Evolutionary conservation across 768 basidiomycete genomes (phyloP), one percentile per base, ranked within the genome.

Genomic region (Crepidotus variabilis): DNA sequence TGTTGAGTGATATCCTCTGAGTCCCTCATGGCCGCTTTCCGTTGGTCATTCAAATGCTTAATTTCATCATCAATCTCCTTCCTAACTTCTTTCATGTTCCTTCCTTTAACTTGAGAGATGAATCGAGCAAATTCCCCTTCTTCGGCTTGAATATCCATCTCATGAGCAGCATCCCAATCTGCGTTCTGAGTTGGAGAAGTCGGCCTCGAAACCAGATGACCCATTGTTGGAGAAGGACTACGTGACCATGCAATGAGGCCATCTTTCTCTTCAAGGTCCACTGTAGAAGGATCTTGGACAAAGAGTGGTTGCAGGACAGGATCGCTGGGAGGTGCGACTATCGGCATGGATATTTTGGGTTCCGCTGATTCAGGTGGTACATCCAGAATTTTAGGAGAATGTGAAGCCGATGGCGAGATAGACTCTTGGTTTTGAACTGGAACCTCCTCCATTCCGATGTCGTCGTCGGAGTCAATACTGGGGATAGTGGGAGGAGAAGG

Each of bases 21-120:
- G 72, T 98, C 95, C 10, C 95, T 80, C 84, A 94, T 86, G 20
- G 94, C 93, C 28, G 85, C 84, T 69, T 92, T 95, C 67, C 84
- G 82, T 72, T 95, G 90, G 69, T 85, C 79, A 67, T 94, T 86
- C 45, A 99, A 74, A 10, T 78, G 75, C 60, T 79, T 78, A 57
- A 99, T 93, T 70, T 99, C 97, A 48, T 89, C 88, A 67, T 97
- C 92, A 46, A 98, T 94, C 71, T 98, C 97, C 52, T 79, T 78
- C 55, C 88, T 80, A 43, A 96, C 90, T 43, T 85, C 80, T 34
- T 90, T 86, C 49, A 98, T 70, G 66, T 94, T 85, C 57, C 82
- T 85, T 7, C 92, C 92, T 67, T 93, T 92, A 61, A 99, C 88
- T 63, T 94, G 88, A 0, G 95, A 92, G 57, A 98, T 72, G 65